These are phyloP conservation scores for Neofusicoccum sp. DNA, from an alignment of 2,329 filamentous ascomycete genomes.

Conservation along the genomic window DNA sequence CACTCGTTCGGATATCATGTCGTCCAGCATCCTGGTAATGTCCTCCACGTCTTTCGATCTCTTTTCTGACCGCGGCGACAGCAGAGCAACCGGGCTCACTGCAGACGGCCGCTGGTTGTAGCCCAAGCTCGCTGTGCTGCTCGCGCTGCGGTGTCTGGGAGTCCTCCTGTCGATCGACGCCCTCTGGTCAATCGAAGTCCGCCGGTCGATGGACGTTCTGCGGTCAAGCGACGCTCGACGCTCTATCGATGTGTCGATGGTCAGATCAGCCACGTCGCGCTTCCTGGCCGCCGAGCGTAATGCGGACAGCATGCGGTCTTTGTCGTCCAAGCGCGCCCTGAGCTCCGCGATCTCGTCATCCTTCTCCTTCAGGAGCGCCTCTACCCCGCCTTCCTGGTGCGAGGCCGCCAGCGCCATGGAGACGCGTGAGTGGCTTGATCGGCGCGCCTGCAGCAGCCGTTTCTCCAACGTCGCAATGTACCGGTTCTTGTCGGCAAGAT, in stretches of 20 bases:
- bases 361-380: slow-evolving; percentile 77
- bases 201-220: neutral
- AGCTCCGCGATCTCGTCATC: slow-evolving; percentile 91
- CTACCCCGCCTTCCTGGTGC: slow-evolving; percentile 73
- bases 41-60: slow-evolving; percentile 78
- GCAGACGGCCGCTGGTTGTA: slow-evolving; percentile 26
- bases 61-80: slow-evolving; percentile 48
- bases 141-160: slow-evolving; percentile 38
- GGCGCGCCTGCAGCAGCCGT: slow-evolving; percentile 82
- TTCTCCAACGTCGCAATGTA: slow-evolving; percentile 96
- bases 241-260: slow-evolving; percentile 29
- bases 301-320: slow-evolving; percentile 89
- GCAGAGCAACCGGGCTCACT: slow-evolving; percentile 21
- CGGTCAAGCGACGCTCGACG: slow-evolving; percentile 4
- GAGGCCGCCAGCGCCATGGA: slow-evolving; percentile 72
- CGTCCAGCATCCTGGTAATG: slow-evolving; percentile 89
- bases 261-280: slow-evolving; percentile 74
- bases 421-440: slow-evolving; percentile 85
- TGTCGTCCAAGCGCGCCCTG: slow-evolving; percentile 87
- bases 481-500: slow-evolving; percentile 93
- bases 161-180: slow-evolving; percentile 29
- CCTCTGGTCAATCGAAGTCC: slow-evolving; percentile 1
- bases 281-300: slow-evolving; percentile 84
- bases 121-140: slow-evolving; percentile 29
- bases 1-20: slow-evolving; percentile 92